Percentiles rank a stretch among this genome's conserved stretches.
Conservation (phyloP, 176 grass and related monocot genomes). For the Triticum urartu region DNA sequence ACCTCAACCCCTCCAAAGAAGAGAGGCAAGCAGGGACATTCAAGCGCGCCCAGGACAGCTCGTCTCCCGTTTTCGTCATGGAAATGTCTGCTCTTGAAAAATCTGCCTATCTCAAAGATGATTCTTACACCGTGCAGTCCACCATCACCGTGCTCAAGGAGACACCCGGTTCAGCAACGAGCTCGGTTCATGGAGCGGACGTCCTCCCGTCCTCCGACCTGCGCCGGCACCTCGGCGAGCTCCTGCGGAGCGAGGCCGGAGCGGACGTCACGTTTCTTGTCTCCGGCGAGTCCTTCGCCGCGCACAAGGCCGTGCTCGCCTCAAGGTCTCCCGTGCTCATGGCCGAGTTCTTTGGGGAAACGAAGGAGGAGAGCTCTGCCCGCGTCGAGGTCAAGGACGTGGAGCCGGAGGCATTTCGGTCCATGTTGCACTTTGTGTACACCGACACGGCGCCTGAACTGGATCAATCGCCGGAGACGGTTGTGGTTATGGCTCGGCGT, state of each 20-base stretch:
- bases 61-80: not conserved
- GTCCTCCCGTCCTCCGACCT: not conserved
- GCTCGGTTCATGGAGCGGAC: not conserved
- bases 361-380: not conserved
- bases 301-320: slow-evolving; percentile 8
- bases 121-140: not conserved
- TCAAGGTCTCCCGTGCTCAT: not conserved
- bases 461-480: not conserved
- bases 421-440: not conserved
- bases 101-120: not conserved
- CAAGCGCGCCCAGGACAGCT: not conserved
- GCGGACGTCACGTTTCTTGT: too few relatives aligned
- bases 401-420: not conserved
- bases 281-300: not conserved
- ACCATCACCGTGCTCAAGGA: not conserved
- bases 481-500: not conserved
- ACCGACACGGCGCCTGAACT: not conserved
- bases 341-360: not conserved
- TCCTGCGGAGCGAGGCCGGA: too few relatives aligned
- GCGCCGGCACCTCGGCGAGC: too few relatives aligned
- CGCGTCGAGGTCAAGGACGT: not conserved
- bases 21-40: not conserved
- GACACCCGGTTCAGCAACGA: not conserved
- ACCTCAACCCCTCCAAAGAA: not conserved
- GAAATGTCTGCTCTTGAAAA: not conserved